Percentiles rank a stretch among this genome's conserved stretches.
These are phyloP conservation scores for Amaranthus tricolor DNA, from an alignment of 179 eudicot genomes.

Conservation along the genomic window DNA sequence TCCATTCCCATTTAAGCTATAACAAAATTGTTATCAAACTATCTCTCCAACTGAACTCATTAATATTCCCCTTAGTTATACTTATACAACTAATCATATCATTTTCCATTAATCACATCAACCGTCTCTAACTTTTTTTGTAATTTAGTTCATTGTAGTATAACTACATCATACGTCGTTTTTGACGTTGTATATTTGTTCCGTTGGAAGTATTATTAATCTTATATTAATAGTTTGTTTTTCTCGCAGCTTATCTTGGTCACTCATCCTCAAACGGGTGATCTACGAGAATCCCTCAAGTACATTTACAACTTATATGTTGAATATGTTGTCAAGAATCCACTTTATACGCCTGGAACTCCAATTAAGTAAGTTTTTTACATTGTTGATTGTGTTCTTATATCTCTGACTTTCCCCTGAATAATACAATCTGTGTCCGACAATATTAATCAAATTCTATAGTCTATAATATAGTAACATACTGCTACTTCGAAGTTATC, in stretches of 20 bases:
- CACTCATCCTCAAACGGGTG: conserved; percentile 83
- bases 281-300: conserved; percentile 81
- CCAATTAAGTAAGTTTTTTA: conserved; percentile 63
- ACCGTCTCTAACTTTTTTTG: background rate
- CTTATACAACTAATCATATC: too few species aligned
- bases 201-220: background rate
- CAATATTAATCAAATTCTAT: background rate
- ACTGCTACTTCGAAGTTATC: background rate
- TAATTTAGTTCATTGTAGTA: background rate
- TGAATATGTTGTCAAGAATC: conserved; percentile 93
- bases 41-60: too few species aligned
- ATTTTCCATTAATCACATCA: too few species aligned
- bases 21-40: too few species aligned
- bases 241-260: conserved; percentile 73
- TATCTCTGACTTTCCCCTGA: background rate
- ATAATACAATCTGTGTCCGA: background rate
- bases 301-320: conserved; percentile 89
- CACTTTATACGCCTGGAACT: conserved; percentile 80
- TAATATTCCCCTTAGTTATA: too few species aligned
- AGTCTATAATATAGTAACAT: background rate
- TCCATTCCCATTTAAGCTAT: too few species aligned
- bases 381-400: background rate
- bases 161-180: background rate
- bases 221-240: background rate
- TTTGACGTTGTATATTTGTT: background rate